A percentile compares a stretch with the other conserved stretches of the same genome.
Evolutionary conservation across 2,329 filamentous ascomycete genomes (phyloP).

Genomic region (Pseudopithomyces chartarum): DNA sequence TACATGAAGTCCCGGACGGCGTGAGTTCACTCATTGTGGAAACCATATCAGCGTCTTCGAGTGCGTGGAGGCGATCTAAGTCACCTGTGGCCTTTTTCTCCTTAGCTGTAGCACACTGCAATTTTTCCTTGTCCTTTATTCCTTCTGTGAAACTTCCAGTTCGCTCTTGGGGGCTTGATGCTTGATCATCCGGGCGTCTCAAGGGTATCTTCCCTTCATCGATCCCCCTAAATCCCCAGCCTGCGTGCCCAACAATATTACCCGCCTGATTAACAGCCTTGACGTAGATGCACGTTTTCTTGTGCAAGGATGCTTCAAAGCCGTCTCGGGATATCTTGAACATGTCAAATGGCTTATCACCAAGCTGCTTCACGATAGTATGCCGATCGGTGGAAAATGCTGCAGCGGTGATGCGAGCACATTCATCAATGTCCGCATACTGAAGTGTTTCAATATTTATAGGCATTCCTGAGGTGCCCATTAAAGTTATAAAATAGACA

Average conservation of each 20-base stretch:
- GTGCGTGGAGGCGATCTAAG: neutral
- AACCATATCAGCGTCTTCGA: conserved; percentile 7
- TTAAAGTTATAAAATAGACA: neutral
- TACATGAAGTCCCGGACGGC: conserved; percentile 5
- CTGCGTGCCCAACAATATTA: conserved; percentile 4
- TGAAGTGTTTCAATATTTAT: neutral
- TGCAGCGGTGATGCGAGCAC: conserved; percentile 2
- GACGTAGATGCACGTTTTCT: conserved; percentile 1
- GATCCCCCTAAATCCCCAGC: conserved; percentile 5
- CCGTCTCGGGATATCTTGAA: neutral
- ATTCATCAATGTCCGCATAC: conserved; percentile 1
- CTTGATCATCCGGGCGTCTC: neutral
- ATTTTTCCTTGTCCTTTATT: neutral
- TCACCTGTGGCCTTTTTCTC: neutral
- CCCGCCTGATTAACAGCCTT: conserved; percentile 4
- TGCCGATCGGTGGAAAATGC: conserved; percentile 7
- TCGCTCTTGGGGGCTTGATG: neutral
- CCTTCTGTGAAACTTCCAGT: neutral
- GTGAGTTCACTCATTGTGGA: neutral
- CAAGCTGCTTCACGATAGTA: conserved; percentile 7
- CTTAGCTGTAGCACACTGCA: no score
- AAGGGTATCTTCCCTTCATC: neutral
- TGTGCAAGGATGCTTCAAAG: neutral
- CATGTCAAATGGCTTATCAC: conserved; percentile 7
- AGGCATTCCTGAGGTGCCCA: neutral